Evolutionary conservation across 2,329 filamentous ascomycete species (phyloP).

Genomic region (Aspergillus chevalieri): DNA sequence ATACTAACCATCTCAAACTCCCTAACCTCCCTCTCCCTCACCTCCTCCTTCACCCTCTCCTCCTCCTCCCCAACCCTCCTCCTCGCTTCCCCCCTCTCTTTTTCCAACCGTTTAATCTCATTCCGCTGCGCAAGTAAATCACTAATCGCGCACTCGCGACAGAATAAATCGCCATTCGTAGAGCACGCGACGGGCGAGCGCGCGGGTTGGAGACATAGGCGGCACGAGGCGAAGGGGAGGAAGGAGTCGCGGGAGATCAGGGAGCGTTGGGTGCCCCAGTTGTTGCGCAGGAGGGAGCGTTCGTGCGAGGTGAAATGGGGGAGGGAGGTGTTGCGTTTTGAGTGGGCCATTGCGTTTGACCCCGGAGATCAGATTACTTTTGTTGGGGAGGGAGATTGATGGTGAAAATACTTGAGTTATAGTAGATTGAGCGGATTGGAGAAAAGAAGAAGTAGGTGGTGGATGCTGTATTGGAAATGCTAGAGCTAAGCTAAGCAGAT

Average conservation of each 20-base stretch:
- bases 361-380: background rate
- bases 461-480: too few species aligned
- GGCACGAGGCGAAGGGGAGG: slow-evolving; percentile 82
- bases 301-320: slow-evolving; percentile 93
- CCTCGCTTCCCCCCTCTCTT: slow-evolving; percentile 55
- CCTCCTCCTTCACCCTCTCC: slow-evolving; percentile 61
- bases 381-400: slow-evolving; percentile 1
- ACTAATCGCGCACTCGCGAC: slow-evolving; percentile 82
- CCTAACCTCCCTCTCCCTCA: slow-evolving; percentile 60
- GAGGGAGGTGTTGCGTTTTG: slow-evolving; percentile 83
- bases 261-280: slow-evolving; percentile 77
- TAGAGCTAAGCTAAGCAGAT: background rate
- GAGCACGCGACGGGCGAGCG: slow-evolving; percentile 77
- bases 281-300: slow-evolving; percentile 69
- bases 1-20: slow-evolving; percentile 84
- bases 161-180: slow-evolving; percentile 79
- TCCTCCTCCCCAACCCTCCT: slow-evolving; percentile 58
- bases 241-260: slow-evolving; percentile 86
- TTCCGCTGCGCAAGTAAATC: slow-evolving; percentile 89
- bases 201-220: slow-evolving; percentile 75
- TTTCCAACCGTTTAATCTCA: slow-evolving; percentile 78
- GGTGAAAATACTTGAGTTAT: background rate
- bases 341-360: slow-evolving; percentile 35
- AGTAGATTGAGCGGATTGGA: too few species aligned
- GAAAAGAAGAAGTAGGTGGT: too few species aligned